Base-by-base conservation (phyloP, 495 filamentous ascomycete genomes). In the Penicillium lagena region DNA sequence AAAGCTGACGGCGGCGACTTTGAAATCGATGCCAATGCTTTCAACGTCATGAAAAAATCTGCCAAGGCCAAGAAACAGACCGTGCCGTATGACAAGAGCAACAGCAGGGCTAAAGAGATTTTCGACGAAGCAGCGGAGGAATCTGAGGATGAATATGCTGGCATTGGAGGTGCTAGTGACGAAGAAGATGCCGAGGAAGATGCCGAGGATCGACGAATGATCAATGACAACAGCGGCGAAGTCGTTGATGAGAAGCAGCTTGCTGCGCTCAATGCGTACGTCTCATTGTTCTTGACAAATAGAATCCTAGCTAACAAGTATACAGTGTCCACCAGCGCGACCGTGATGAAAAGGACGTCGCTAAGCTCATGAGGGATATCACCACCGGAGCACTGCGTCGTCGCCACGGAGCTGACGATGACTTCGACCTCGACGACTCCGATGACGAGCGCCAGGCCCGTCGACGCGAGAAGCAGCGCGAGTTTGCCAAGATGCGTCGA, bases 71-170 rank as follows among this genome's bases (percentile, higher is more conserved):
- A 71, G 58, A 81, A 83, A 49, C 57, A 66, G 17, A 50, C 47
- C 41, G 63, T 66, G 14, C 65, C 70, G 7, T 95, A 87, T 51
- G 78, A 95, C 61, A 93, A 86, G 68, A 87, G 83, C 55, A 93
- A 84, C 59, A 94, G 87, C 64, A 86, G 89, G 54, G 90, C 89
- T 0, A 89, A 82, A 44, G 82, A 83, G 11, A 88, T 95, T 71
- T 71, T 99, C 12, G 78, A 97, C 47, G 93, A 97, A 49, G 88
- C 93, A 55, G 93, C 93, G 33, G 88, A 93, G 53, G 93, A 99
- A 70, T 97, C 94, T 1, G 94, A 97, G 59, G 93, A 99, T 59
- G 93, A 99, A 62, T 99, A 96, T 59, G 93, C 90, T 29, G 94
- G 94, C 2, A 72, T 97, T 34, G 94, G 94, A 37, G 93, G 93